Evolutionary conservation across 345 rosid species (phyloP).

Genomic region (Brassica incana): DNA sequence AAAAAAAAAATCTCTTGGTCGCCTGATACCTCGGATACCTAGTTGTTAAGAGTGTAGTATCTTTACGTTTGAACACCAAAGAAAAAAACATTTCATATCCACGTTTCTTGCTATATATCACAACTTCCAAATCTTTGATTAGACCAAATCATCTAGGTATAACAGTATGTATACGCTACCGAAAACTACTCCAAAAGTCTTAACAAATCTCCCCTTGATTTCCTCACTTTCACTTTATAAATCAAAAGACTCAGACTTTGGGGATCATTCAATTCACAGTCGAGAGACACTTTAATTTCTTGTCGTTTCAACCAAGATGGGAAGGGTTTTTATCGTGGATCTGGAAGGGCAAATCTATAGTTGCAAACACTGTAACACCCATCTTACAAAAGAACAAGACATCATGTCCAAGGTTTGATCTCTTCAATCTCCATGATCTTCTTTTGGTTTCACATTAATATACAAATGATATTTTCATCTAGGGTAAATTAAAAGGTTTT

Average conservation of each 20-base stretch:
- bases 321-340: conserved; percentile 55
- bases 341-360: conserved; percentile 57
- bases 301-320: conserved; percentile 45
- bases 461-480: neutral
- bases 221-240: conserved; percentile 11
- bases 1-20: neutral
- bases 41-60: neutral
- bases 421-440: neutral
- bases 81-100: neutral
- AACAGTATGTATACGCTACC: conserved; percentile 21
- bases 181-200: conserved; percentile 5
- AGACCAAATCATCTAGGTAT: conserved; percentile 19
- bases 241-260: conserved; percentile 1
- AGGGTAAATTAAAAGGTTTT: neutral
- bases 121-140: conserved; percentile 18
- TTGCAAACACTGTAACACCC: conserved; percentile 70
- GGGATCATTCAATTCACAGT: neutral
- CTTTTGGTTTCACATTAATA: neutral
- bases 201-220: conserved; percentile 8
- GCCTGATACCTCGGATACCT: neutral
- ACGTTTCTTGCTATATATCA: conserved; percentile 17
- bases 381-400: conserved; percentile 51
- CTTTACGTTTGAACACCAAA: neutral
- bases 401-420: conserved; percentile 61
- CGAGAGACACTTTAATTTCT: neutral